These are phyloP conservation scores for Calonectria leucothoes DNA, from an alignment of 2,329 filamentous ascomycete genomes.

Conservation along the genomic window DNA sequence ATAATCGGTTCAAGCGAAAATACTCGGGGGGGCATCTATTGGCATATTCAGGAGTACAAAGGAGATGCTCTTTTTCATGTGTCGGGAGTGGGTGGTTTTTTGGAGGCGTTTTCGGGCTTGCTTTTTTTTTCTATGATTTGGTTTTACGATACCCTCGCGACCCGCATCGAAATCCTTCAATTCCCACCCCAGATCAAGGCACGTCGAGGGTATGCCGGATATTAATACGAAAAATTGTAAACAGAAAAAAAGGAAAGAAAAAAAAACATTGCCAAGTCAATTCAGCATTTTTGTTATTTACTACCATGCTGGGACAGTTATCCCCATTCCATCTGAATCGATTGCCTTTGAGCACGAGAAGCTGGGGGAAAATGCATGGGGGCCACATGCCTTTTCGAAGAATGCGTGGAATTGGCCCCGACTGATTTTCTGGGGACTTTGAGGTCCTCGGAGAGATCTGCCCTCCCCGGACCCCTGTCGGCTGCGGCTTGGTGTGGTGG, in stretches of 20 bases:
- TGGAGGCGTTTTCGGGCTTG: background rate
- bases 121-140: conserved; percentile 3
- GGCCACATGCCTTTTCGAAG: conserved; percentile 19
- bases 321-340: background rate
- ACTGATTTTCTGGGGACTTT: conserved; percentile 29
- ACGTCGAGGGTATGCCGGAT: conserved; percentile 4
- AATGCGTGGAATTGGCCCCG: conserved; percentile 29
- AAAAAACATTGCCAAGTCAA: background rate
- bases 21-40: background rate
- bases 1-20: background rate
- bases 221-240: conserved; percentile 2
- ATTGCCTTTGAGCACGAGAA: no score
- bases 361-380: background rate
- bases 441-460: conserved; percentile 34
- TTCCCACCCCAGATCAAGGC: background rate
- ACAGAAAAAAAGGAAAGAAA: background rate
- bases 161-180: background rate
- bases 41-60: background rate
- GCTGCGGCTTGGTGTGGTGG: background rate
- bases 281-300: background rate
- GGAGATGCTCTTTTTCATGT: background rate
- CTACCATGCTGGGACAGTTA: background rate
- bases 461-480: conserved; percentile 3
- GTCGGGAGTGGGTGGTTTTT: background rate
- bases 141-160: conserved; percentile 21